Base-by-base conservation (phyloP, 768 basidiomycete species). In the Coprinellus micaceus region DNA sequence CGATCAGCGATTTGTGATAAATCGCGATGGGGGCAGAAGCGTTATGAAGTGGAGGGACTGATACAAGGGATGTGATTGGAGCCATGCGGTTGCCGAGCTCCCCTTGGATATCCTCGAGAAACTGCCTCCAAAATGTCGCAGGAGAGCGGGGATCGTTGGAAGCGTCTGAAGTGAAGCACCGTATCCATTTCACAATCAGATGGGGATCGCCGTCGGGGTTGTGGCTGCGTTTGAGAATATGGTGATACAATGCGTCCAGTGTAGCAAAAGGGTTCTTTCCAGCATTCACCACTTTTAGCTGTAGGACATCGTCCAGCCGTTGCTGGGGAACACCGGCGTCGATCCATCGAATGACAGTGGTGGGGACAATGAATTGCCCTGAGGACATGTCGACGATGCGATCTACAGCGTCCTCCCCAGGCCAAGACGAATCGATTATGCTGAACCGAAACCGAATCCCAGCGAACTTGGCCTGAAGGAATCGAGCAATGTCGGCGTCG, bases 331-430 rank as follows among this genome's bases (percentile, higher is more conserved):
- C 2, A 2, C 21, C 5, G 19, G 21, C 43, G 15, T 45, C 28
- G 26, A 54, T 36, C n/a, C 6, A 54, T 4, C 28, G 39, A 15
- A 46, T 29, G 5, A 47, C 44, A 7, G 53, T 54, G 15, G 53
- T 43, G 21, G 41, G 41, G 28, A 45, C 44, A 12, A 54, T 54
- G 30, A 54, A 47, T 29, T 54, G 53, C 6, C 53, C 53, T 4
- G 53, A 54, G 2, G 53, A 19, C 4, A n/a, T 21, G 17, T 29
- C n/a, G 4, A 54, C 53, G 2, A 54, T 22, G 2, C 4, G 24
- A 9, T 40, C 19, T 9, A 54, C 24, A 9, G n/a, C 53, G 7
- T 46, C 11, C 7, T 47, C 17, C 9, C 15, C 26, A 15, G 44
- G 44, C 53, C 53, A 21, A 10, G 40, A 21, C 15, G 19, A 17